phyloP scores from a whole-genome alignment of 2,329 filamentous ascomycete species.

The Xylaria sp. region DNA sequence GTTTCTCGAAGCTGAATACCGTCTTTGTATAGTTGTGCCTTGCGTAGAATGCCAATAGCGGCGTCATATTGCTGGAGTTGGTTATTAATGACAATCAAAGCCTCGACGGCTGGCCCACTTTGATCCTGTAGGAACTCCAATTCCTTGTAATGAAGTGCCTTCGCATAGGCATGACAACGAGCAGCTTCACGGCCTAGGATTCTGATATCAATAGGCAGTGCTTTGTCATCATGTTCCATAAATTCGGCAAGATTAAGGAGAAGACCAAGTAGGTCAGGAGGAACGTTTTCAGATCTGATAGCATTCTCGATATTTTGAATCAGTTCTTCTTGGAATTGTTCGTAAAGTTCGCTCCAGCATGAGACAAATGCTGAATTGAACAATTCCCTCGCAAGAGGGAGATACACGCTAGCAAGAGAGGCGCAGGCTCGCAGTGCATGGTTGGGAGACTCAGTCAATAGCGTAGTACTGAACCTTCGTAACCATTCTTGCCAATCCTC shows the following conservation, averaged over 20 bases:
- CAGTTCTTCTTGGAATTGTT: constrained; percentile 95
- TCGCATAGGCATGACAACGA: constrained; percentile 97
- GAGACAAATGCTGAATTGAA: constrained; percentile 99
- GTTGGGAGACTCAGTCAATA: constrained; percentile 94
- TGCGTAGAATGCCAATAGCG: constrained; percentile 95
- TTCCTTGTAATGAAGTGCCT: constrained; percentile 98
- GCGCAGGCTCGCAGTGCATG: constrained; percentile 95
- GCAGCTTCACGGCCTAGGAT: constrained; percentile 94
- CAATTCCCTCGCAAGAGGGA: constrained; percentile 88
- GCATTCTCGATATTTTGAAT: constrained; percentile 96
- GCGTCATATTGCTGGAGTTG: constrained; percentile 98
- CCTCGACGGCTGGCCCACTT: constrained; percentile 93
- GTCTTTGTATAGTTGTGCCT: constrained; percentile 94
- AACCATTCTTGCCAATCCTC: constrained; percentile 99
- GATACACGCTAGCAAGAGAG: constrained; percentile 88
- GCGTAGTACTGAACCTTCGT: constrained; percentile 91
- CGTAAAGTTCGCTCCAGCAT: constrained; percentile 98
- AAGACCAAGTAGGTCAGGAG: constrained; percentile 93
- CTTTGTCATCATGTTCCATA: constrained; percentile 99
- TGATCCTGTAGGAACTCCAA: constrained; percentile 98
- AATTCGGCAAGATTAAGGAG: constrained; percentile 97
- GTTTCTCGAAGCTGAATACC: constrained; percentile 94
- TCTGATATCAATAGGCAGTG: constrained; percentile 94
- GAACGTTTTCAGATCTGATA: constrained; percentile 93
- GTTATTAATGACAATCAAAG: constrained; percentile 99